These are phyloP conservation scores for Agrocybe pediades DNA, from an alignment of 768 basidiomycete genomes.

Conservation along the genomic window DNA sequence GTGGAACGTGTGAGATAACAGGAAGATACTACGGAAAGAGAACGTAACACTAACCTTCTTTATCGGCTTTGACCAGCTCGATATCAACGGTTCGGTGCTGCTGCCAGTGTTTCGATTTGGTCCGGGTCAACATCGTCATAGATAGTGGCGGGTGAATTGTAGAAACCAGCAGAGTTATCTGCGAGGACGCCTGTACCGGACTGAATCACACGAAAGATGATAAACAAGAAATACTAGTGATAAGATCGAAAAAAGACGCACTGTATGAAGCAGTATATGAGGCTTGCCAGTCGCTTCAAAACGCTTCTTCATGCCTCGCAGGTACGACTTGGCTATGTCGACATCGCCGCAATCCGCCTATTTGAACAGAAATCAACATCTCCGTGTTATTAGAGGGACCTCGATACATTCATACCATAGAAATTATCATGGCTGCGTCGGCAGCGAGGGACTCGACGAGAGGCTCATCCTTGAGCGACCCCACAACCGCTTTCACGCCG, in stretches of 20 bases:
- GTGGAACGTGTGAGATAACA: too few species aligned
- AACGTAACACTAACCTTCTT: too few species aligned
- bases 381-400: too few species aligned
- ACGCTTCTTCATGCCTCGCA: slow-evolving; percentile 54
- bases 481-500: slow-evolving; percentile 39
- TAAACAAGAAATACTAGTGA: background rate
- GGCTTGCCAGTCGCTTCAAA: slow-evolving; percentile 39
- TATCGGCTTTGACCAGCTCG: slow-evolving; percentile 47
- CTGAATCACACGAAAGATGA: slow-evolving; percentile 1
- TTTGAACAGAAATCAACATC: too few species aligned
- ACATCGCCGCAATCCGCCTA: slow-evolving; percentile 44
- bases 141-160: too few species aligned
- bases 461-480: slow-evolving; percentile 34
- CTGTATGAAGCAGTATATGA: slow-evolving; percentile 62
- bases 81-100: slow-evolving; percentile 52
- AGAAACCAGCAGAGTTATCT: slow-evolving; percentile 51
- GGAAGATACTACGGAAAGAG: too few species aligned
- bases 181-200: slow-evolving; percentile 34
- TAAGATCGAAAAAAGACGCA: slow-evolving; percentile 27
- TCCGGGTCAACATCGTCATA: slow-evolving; percentile 47
- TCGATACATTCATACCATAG: slow-evolving; percentile 30
- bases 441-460: slow-evolving; percentile 42
- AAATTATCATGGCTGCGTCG: slow-evolving; percentile 40
- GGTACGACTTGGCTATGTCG: slow-evolving; percentile 41
- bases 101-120: slow-evolving; percentile 44